Base-by-base conservation (phyloP, 805 yeast genomes). In the Candida jianshihensis region DNA sequence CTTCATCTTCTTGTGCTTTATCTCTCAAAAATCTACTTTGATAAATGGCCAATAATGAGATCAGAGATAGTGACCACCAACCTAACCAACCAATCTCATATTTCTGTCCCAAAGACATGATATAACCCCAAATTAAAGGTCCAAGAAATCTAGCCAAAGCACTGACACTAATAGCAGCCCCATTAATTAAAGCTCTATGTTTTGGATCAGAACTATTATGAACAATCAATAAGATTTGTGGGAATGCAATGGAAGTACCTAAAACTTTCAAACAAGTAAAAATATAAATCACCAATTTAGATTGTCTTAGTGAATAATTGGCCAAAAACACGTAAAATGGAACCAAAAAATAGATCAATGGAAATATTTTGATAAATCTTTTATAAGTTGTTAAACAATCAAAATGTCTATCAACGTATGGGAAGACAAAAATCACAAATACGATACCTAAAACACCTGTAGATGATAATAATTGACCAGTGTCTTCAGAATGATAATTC, bases 141-240 rank as follows among this genome's bases (percentile, higher is more conserved):
- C 76, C 83, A 1, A 70, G 31, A 36, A 71, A 75, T 44, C 84
- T 57, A 1, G 82, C 79, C 25, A 71, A 53, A 1, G 84, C 68
- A 15, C 71, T 56, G 26, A 69, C 61, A 28, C 77, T 68, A 52
- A 76, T 66, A 4, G 78, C 63, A 14, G 74, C 64, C 12, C 80
- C 78, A 49, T 78, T 78, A 38, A 78, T 66, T 46, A 73, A 66
- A 2, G 81, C 81, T 34, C 81, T 62, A 43, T 75, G 70, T 41
- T 68, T 61, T 17, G 74, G 64, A 11, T 69, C 68, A 2, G 81
- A 66, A 6, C 73, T 68, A 33, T 77, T 62, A 52, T 75, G 81
- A 25, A 75, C 64, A 37, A 78, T 59, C 17, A 77, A 58, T 42
- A 73, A 53, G 19, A 75, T 57, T 39, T 70, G 73, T 6, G 85